Evolutionary conservation across 139 green algal genomes (phyloP).

Genomic region (Tetradesmus obliquus): DNA sequence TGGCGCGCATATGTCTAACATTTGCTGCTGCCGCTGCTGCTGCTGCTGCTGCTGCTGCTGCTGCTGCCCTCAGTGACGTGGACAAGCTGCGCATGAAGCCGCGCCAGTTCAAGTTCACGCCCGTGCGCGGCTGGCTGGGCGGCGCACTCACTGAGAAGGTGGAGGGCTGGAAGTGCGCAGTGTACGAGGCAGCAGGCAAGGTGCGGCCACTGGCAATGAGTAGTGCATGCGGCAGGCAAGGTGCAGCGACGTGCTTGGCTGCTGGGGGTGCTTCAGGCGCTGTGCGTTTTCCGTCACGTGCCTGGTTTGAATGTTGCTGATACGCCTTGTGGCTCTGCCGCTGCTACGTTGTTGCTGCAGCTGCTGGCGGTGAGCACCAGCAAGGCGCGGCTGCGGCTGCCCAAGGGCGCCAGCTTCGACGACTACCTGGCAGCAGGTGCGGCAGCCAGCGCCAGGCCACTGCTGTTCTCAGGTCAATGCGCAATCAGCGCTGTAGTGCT

Average conservation of each 20-base stretch:
- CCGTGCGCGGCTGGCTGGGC: slow-evolving; percentile 56
- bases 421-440: slow-evolving; percentile 64
- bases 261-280: background rate
- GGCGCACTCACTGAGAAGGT: slow-evolving; percentile 58
- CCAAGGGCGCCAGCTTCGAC: slow-evolving; percentile 61
- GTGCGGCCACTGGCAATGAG: background rate
- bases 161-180: slow-evolving; percentile 58
- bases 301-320: background rate
- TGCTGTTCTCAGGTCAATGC: no score
- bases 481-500: no score
- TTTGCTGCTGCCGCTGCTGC: background rate
- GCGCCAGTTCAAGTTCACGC: slow-evolving; percentile 59
- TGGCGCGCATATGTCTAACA: no score
- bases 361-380: slow-evolving; percentile 51
- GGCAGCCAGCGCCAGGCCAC: background rate
- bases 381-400: slow-evolving; percentile 57
- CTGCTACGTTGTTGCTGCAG: background rate
- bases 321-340: background rate
- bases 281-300: background rate
- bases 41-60: slow-evolving; percentile 4
- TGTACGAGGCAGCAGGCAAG: slow-evolving; percentile 75
- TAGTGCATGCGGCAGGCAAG: background rate
- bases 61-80: slow-evolving; percentile 13
- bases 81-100: slow-evolving; percentile 59
- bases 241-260: background rate